Conservation (phyloP, 495 filamentous ascomycete species). For the Podospora pseudopauciseta region DNA sequence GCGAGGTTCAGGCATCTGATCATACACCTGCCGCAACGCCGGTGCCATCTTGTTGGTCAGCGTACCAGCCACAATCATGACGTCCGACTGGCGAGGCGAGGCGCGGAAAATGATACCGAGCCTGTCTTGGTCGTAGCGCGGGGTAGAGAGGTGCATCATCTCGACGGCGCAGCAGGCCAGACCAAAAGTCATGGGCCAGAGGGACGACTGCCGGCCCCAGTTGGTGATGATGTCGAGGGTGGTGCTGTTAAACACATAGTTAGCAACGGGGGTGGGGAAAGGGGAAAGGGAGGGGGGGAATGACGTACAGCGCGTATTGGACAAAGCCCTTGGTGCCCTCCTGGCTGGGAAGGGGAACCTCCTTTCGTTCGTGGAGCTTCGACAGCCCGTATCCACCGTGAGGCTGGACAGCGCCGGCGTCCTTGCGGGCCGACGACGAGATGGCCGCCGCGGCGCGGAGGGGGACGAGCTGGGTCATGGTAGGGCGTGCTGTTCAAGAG, state of each 20-base stretch:
- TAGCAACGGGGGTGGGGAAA: background rate
- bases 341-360: constrained; percentile 86
- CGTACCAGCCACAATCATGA: constrained; percentile 97
- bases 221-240: constrained; percentile 90
- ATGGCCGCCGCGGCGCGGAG: constrained; percentile 61
- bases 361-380: constrained; percentile 45
- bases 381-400: constrained; percentile 40
- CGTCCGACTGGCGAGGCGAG: constrained; percentile 90
- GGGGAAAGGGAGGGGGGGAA: background rate
- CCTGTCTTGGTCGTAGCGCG: constrained; percentile 93
- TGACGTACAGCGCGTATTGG: constrained; percentile 92
- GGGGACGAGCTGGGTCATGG: constrained; percentile 54
- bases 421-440: constrained; percentile 58
- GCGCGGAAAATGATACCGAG: constrained; percentile 97
- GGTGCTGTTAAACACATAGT: constrained; percentile 51
- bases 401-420: constrained; percentile 48
- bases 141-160: constrained; percentile 97
- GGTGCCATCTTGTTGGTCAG: constrained; percentile 98
- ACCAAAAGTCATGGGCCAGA: constrained; percentile 98
- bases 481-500: constrained; percentile 53
- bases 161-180: constrained; percentile 95
- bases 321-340: constrained; percentile 90
- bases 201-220: constrained; percentile 88
- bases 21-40: constrained; percentile 89
- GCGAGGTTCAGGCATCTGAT: constrained; percentile 94